Percentiles rank a stretch among this genome's conserved stretches.
phyloP scores from a whole-genome alignment of 352 stramenopile genomes.

The Phytophthora agathidicida region DNA sequence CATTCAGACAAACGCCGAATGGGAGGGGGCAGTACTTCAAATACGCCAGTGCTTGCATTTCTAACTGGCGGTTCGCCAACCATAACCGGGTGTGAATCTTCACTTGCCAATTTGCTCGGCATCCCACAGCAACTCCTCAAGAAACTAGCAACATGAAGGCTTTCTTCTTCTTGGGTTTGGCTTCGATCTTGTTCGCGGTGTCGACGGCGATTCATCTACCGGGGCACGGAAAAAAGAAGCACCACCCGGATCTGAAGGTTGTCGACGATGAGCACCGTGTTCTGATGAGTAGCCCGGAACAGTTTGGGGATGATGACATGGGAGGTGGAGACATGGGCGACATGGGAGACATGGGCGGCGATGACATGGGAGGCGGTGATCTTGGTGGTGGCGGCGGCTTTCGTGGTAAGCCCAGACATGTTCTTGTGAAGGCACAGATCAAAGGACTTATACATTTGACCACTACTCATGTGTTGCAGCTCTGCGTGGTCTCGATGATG shows the following conservation, averaged over 20 bases:
- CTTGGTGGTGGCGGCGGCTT: slow-evolving; percentile 13
- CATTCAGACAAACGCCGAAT: neutral
- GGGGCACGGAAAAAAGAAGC: neutral
- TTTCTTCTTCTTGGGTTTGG: slow-evolving; percentile 13
- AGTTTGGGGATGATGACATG: neutral
- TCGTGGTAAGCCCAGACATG: slow-evolving; percentile 9
- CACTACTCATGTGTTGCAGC: slow-evolving; percentile 10
- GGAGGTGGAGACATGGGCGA: neutral
- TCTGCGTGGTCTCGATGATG: slow-evolving; percentile 20
- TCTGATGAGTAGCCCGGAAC: slow-evolving; percentile 3
- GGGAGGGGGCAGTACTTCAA: slow-evolving; percentile 18
- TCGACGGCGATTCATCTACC: slow-evolving; percentile 13
- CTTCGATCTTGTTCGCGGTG: slow-evolving; percentile 13
- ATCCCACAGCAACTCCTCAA: neutral
- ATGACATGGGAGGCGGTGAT: slow-evolving; percentile 1
- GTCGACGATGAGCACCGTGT: slow-evolving; percentile 9
- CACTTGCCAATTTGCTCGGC: slow-evolving; percentile 21
- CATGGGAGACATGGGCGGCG: slow-evolving; percentile 1
- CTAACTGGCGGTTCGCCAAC: slow-evolving; percentile 11
- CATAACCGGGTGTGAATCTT: neutral
- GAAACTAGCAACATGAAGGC: slow-evolving; percentile 24
- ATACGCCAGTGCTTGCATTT: slow-evolving; percentile 1
- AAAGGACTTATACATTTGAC: no score
- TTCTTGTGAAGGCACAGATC: no score
- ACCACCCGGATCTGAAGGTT: neutral